Evolutionary conservation across 2,329 filamentous ascomycete genomes (phyloP).

Genomic region (Chaetothyriales sp.): DNA sequence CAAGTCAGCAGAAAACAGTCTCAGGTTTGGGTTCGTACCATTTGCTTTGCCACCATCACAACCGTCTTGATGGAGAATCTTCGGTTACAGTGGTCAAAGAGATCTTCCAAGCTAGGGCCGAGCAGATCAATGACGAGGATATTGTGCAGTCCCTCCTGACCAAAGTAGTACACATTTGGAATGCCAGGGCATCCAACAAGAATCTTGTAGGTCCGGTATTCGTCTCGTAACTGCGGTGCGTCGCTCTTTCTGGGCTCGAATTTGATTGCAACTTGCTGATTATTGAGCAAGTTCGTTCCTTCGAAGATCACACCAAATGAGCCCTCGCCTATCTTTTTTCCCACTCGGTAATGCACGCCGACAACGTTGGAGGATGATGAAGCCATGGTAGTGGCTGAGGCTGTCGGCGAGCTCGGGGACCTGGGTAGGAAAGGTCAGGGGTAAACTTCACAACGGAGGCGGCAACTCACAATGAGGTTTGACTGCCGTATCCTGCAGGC

Average conservation of each 20-base stretch:
- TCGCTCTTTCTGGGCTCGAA: slow-evolving; percentile 99
- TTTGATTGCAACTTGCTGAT: slow-evolving; percentile 98
- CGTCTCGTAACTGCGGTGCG: slow-evolving; percentile 91
- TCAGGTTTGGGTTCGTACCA: slow-evolving; percentile 45
- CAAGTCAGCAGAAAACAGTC: slow-evolving; percentile 18
- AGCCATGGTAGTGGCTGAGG: slow-evolving; percentile 43
- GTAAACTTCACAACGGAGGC: background rate
- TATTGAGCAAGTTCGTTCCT: slow-evolving; percentile 95
- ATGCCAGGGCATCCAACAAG: slow-evolving; percentile 97
- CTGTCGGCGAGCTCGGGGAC: background rate
- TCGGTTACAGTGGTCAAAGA: slow-evolving; percentile 94
- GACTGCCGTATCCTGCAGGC: background rate
- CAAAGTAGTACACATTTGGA: slow-evolving; percentile 98
- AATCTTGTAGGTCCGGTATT: slow-evolving; percentile 99
- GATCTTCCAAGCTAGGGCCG: slow-evolving; percentile 84
- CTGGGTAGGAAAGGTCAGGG: background rate
- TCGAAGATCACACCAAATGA: slow-evolving; percentile 98
- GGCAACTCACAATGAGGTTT: background rate
- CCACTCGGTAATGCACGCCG: slow-evolving; percentile 94
- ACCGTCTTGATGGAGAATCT: slow-evolving; percentile 95
- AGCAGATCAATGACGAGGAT: slow-evolving; percentile 96
- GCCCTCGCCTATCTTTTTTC: slow-evolving; percentile 98
- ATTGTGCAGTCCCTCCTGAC: slow-evolving; percentile 95
- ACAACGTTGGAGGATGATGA: slow-evolving; percentile 93
- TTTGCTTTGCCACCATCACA: slow-evolving; percentile 98